Conservation (phyloP, 2,329 filamentous ascomycete genomes). For the Aureobasidium sp. region DNA sequence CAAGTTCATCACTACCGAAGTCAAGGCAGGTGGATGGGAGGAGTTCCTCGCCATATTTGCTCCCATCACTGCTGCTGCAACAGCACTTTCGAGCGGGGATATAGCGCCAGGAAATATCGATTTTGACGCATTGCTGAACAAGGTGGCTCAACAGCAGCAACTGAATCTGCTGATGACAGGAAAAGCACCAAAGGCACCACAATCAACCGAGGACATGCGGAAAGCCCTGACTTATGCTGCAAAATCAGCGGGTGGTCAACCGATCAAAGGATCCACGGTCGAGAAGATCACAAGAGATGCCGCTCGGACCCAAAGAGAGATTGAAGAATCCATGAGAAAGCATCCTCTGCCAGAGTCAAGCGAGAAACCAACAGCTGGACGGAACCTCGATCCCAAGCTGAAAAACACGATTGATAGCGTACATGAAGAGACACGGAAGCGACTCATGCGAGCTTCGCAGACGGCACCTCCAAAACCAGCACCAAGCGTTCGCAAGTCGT, state of each 20-base stretch:
- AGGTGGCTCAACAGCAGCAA: slow-evolving; percentile 29
- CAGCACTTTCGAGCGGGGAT: slow-evolving; percentile 41
- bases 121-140: slow-evolving; percentile 29
- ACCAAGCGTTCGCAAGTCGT: slow-evolving; percentile 22
- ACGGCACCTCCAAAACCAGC: slow-evolving; percentile 16
- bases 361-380: slow-evolving; percentile 19
- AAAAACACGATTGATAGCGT: slow-evolving; percentile 13
- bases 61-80: slow-evolving; percentile 44
- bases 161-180: slow-evolving; percentile 24
- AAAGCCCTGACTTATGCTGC: slow-evolving; percentile 25
- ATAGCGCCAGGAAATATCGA: slow-evolving; percentile 29
- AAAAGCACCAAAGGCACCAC: slow-evolving; percentile 23
- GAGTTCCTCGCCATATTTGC: slow-evolving; percentile 48
- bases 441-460: slow-evolving; percentile 20
- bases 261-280: slow-evolving; percentile 1
- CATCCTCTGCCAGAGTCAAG: slow-evolving; percentile 19
- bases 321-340: slow-evolving; percentile 20
- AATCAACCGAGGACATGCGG: slow-evolving; percentile 27
- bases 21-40: slow-evolving; percentile 44
- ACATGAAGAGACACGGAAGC: slow-evolving; percentile 21
- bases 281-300: slow-evolving; percentile 14
- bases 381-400: slow-evolving; percentile 18
- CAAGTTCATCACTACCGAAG: slow-evolving; percentile 42
- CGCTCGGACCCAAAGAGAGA: slow-evolving; percentile 18
- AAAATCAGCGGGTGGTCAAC: slow-evolving; percentile 18